Percentiles rank a stretch among this genome's conserved stretches.
Evolutionary conservation across 1,139 yeast species (phyloP).

Genomic region (Debaryomycetaceae sp.): DNA sequence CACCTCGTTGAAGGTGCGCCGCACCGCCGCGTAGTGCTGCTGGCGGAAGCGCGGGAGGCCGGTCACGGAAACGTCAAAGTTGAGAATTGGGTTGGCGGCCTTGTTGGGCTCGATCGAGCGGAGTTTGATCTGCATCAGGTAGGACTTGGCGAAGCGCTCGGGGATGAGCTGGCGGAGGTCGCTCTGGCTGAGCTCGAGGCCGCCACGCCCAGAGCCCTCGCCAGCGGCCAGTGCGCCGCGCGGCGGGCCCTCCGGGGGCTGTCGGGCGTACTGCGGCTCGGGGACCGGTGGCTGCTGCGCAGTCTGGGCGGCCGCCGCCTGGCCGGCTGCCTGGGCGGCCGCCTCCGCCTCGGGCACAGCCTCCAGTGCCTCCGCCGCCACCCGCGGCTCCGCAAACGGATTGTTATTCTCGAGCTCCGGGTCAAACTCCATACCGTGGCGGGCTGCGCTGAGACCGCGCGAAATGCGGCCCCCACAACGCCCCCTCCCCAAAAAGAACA

Average conservation of each 20-base stretch:
- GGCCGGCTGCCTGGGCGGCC: slow-evolving; percentile 9
- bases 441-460: no score
- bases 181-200: slow-evolving; percentile 23
- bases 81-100: slow-evolving; percentile 41
- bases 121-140: slow-evolving; percentile 26
- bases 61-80: slow-evolving; percentile 34
- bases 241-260: neutral
- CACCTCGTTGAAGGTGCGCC: slow-evolving; percentile 79
- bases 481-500: neutral
- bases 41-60: slow-evolving; percentile 78
- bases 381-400: slow-evolving; percentile 46
- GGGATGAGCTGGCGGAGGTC: slow-evolving; percentile 48
- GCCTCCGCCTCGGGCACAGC: slow-evolving; percentile 29
- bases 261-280: neutral
- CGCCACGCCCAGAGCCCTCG: neutral
- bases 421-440: no score
- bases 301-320: slow-evolving; percentile 2
- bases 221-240: neutral
- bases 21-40: slow-evolving; percentile 61
- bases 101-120: slow-evolving; percentile 37
- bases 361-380: slow-evolving; percentile 10
- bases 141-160: slow-evolving; percentile 41
- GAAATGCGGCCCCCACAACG: no score
- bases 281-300: slow-evolving; percentile 1
- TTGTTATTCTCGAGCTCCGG: slow-evolving; percentile 62